These are phyloP conservation scores for Cercospora sesami DNA, from an alignment of 2,329 filamentous ascomycete genomes.

Conservation along the genomic window DNA sequence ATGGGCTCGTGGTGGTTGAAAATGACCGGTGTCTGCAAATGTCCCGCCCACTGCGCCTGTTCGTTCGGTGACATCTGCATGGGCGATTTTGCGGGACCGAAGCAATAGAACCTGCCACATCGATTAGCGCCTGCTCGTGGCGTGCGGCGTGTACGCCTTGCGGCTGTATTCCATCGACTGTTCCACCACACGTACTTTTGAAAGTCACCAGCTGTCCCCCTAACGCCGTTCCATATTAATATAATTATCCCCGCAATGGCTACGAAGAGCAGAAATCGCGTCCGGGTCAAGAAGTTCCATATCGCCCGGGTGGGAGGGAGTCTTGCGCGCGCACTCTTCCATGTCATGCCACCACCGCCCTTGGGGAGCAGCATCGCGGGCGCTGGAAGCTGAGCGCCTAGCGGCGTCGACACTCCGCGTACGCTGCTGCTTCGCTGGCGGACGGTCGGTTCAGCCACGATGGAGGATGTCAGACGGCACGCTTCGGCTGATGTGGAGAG, in stretches of 20 bases:
- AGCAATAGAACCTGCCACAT: constrained; percentile 85
- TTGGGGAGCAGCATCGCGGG: constrained; percentile 80
- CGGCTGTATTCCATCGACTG: not conserved
- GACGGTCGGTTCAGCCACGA: constrained; percentile 22
- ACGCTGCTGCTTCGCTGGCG: constrained; percentile 24
- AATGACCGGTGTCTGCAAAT: constrained; percentile 86
- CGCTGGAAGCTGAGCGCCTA: constrained; percentile 16
- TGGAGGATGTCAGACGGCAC: constrained; percentile 6
- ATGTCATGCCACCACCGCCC: constrained; percentile 82
- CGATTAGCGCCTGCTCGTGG: constrained; percentile 30
- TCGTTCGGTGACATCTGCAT: constrained; percentile 95
- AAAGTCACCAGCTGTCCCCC: constrained; percentile 78
- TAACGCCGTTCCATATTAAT: constrained; percentile 85
- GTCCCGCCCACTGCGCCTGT: constrained; percentile 82
- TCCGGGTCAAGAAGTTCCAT: constrained; percentile 65
- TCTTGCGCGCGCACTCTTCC: constrained; percentile 82
- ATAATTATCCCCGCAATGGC: constrained; percentile 69
- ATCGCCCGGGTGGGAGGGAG: constrained; percentile 73
- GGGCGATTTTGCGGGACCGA: constrained; percentile 90
- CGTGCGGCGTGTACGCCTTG: not conserved
- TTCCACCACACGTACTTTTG: constrained; percentile 66
- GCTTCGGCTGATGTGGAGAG: constrained; percentile 2
- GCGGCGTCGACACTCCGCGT: constrained; percentile 17
- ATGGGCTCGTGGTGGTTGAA: constrained; percentile 94
- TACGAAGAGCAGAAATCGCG: constrained; percentile 73